Conservation (phyloP, 257 asterid species). For the Plantago elongata region DNA sequence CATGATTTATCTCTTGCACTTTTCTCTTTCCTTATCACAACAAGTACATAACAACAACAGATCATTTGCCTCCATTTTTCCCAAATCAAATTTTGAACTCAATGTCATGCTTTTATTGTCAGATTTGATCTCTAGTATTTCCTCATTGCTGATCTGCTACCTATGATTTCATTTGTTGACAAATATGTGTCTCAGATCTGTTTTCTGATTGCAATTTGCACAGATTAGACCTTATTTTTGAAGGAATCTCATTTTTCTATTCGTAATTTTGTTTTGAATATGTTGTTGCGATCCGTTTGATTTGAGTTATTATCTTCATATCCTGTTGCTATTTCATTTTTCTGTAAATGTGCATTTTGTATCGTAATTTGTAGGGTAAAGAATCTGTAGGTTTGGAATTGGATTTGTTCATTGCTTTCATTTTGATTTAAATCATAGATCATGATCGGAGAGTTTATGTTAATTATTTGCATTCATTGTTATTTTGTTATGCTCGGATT, state of each 20-base stretch:
- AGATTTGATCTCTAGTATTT: slow-evolving; percentile 20
- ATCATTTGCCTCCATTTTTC: background rate
- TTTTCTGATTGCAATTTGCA: slow-evolving; percentile 15
- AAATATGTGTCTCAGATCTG: slow-evolving; percentile 45
- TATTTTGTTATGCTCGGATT: background rate
- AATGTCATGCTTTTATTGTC: slow-evolving; percentile 11
- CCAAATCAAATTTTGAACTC: background rate
- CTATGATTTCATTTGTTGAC: background rate
- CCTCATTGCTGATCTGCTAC: slow-evolving; percentile 32
- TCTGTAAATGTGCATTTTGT: background rate
- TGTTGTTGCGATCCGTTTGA: slow-evolving; percentile 22
- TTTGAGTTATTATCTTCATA: slow-evolving; percentile 15
- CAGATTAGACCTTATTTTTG: slow-evolving; percentile 32
- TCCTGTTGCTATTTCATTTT: slow-evolving; percentile 12
- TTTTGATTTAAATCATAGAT: background rate
- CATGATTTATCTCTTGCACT: slow-evolving; percentile 26
- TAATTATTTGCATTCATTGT: slow-evolving; percentile 6
- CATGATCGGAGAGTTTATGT: background rate
- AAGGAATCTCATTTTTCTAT: slow-evolving; percentile 16
- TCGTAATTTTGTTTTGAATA: slow-evolving; percentile 1
- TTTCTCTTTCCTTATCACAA: slow-evolving; percentile 6
- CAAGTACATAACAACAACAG: background rate
- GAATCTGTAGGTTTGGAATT: too few relatives aligned
- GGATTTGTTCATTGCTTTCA: too few relatives aligned
- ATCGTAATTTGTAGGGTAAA: too few relatives aligned